Base-by-base conservation (phyloP, 2,329 filamentous ascomycete species). In the Xylaria sp. region DNA sequence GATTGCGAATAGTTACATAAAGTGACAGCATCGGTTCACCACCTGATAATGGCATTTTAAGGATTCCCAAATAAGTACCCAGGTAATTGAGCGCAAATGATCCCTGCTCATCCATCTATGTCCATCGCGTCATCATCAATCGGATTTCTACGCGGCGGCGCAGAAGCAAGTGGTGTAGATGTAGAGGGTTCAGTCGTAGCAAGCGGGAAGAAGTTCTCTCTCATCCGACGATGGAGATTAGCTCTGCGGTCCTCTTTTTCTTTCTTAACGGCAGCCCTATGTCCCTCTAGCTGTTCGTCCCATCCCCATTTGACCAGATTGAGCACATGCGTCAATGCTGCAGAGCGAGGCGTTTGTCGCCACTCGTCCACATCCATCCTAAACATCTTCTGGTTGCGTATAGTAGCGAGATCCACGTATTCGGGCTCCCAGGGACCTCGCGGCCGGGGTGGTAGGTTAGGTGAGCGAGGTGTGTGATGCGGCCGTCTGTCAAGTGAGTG, bases 321-420 rank as follows among this genome's bases (percentile, higher is more conserved):
- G 30, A 72, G 60, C 57, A 71, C 56, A 23, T 67, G 53, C 25
- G 66, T 72, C 65, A 73, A 56, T 2, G 73, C 72, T 3, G 46
- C 65, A 32, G 70, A 63, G 56, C 75, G 74, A 18, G 75, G 74
- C 59, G 73, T 34, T 55, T 69, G 67, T 30, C 65, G 61, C 6
- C 23, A 34, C 28, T 60, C 65, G 57, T 63, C 64, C 12, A 63
- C 58, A 7, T 41, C 52, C 52, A 32, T 32, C 43, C 13, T 70
- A 23, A 59, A 70, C 69, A 46, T 73, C 28, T 30, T 73, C 41
- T 58, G 32, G 10, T 45, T 67, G 57, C 56, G 67, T 64, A 65
- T 69, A 4, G 66, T 62, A 3, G 15, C 30, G 2, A 69, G 63
- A 18, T 67, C 64, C 30, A 55, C n/a, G 34, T 69, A 65, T 46